A percentile compares a stretch with the other conserved stretches of the same genome.
phyloP scores from a whole-genome alignment of 768 basidiomycete species.

The Psilocybe azurescens region DNA sequence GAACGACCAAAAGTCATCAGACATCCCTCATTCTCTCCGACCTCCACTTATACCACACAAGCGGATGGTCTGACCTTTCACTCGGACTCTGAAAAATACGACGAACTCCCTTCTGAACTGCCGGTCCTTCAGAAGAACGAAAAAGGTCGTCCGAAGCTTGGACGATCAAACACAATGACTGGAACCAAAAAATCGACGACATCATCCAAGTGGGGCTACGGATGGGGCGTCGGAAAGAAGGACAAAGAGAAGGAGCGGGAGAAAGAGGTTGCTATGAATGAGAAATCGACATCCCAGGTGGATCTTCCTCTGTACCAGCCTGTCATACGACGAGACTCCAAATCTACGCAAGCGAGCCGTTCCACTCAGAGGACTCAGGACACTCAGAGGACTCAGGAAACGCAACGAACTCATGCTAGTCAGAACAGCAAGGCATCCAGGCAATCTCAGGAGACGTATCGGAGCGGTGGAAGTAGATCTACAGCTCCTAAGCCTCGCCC shows the following conservation, averaged over 20 bases:
- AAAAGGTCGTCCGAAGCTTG: constrained; percentile 47
- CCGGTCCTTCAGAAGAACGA: constrained; percentile 38
- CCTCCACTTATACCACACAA: constrained; percentile 45
- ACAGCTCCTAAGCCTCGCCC: constrained; percentile 43
- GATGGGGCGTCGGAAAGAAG: constrained; percentile 68
- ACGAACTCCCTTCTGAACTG: constrained; percentile 43
- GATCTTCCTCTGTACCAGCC: constrained; percentile 46
- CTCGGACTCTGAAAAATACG: constrained; percentile 68
- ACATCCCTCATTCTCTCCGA: constrained; percentile 42
- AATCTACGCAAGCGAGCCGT: constrained; percentile 39
- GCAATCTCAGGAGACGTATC: constrained; percentile 34
- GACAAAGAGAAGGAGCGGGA: constrained; percentile 44
- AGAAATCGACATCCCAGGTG: constrained; percentile 35
- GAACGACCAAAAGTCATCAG: constrained; percentile 33
- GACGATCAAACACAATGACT: constrained; percentile 57
- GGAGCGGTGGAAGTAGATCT: constrained; percentile 33
- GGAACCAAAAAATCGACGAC: constrained; percentile 60
- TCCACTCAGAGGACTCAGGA: constrained; percentile 36
- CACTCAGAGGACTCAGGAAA: constrained; percentile 33
- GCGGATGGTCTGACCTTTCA: constrained; percentile 60
- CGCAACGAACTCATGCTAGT: constrained; percentile 33
- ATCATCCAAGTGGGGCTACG: constrained; percentile 68
- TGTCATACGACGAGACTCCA: constrained; percentile 36
- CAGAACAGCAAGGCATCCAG: constrained; percentile 32
- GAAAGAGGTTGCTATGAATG: constrained; percentile 29